Percentiles rank a stretch among this genome's conserved stretches.
These are phyloP conservation scores for Camelina sativa DNA, from an alignment of 345 rosid species.

Conservation along the genomic window DNA sequence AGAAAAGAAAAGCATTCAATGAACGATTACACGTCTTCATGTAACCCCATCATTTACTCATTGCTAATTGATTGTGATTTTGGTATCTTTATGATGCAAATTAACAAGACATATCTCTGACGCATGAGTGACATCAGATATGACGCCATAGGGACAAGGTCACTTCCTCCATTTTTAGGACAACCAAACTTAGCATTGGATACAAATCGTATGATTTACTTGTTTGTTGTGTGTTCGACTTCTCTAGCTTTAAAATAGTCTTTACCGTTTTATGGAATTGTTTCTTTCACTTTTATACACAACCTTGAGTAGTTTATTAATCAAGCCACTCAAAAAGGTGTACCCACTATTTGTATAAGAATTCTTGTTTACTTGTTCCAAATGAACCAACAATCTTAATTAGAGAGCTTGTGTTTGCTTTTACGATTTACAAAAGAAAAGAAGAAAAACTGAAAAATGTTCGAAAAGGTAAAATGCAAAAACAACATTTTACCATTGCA, in stretches of 20 bases:
- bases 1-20: not conserved
- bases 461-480: not conserved
- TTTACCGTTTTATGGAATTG: not conserved
- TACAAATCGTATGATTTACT: not conserved
- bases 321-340: not conserved
- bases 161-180: conserved; percentile 19
- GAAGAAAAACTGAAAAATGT: not conserved
- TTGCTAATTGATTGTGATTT: conserved; percentile 30
- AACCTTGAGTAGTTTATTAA: conserved; percentile 5
- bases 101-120: conserved; percentile 7
- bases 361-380: not conserved
- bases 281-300: conserved; percentile 10
- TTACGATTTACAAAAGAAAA: not conserved
- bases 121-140: conserved; percentile 2
- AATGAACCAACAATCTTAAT: not conserved
- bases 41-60: conserved; percentile 27
- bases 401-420: not conserved
- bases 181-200: conserved; percentile 3
- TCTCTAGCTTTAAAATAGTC: not conserved
- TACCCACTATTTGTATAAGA: not conserved
- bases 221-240: conserved; percentile 8
- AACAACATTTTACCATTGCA: not conserved
- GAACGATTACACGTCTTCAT: conserved; percentile 32
- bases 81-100: conserved; percentile 9
- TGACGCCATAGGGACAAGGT: conserved; percentile 2